These are phyloP conservation scores for Fraxinus sp. DNA, from an alignment of 305 asterid species.

Conservation along the genomic window DNA sequence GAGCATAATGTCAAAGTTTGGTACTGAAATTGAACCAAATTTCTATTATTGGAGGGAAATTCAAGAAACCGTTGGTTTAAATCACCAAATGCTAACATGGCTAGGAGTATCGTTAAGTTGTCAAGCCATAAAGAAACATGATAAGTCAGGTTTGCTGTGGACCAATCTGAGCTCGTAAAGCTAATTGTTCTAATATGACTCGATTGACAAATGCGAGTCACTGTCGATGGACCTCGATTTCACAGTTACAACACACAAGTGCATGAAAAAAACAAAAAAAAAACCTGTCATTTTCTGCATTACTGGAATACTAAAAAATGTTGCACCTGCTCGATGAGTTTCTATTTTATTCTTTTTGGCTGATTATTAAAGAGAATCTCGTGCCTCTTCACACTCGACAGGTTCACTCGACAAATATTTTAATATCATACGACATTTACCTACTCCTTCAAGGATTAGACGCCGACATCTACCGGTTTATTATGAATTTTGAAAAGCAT, in stretches of 20 bases:
- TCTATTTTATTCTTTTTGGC: not conserved
- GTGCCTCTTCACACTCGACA: not conserved
- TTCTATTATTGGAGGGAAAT: conserved; percentile 15
- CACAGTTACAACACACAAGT: not conserved
- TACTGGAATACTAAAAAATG: not conserved
- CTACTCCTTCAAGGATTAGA: not conserved
- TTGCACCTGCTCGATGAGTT: conserved; percentile 31
- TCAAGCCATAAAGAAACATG: not conserved
- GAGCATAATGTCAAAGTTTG: conserved; percentile 41
- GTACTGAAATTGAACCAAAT: conserved; percentile 29
- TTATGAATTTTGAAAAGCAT: not conserved
- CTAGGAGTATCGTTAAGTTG: not conserved
- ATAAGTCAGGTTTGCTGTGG: not conserved
- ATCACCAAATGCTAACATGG: no score
- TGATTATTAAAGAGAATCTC: conserved; percentile 12
- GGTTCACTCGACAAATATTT: not conserved
- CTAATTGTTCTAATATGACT: not conserved
- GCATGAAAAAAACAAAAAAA: no score
- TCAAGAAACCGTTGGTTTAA: conserved; percentile 22
- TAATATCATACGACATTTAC: not conserved
- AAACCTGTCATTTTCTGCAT: not conserved
- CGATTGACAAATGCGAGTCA: not conserved
- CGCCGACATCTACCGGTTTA: not conserved
- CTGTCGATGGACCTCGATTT: not conserved
- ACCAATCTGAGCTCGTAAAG: not conserved